These are phyloP conservation scores for Pinus taeda DNA, from an alignment of 75 land plant species.

Conservation along the genomic window DNA sequence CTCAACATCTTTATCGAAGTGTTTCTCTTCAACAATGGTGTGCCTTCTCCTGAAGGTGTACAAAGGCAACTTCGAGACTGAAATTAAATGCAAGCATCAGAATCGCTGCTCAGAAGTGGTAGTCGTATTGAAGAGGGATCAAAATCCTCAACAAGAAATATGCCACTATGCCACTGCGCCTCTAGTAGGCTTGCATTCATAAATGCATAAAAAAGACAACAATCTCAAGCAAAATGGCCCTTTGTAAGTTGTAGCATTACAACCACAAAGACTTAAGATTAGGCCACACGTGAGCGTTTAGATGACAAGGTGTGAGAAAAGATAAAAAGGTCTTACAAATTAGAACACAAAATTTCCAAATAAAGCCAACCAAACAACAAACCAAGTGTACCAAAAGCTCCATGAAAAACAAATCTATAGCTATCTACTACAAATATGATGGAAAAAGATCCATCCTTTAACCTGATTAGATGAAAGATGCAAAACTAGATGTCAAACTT, in stretches of 20 bases:
- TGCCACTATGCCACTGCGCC: too few relatives aligned
- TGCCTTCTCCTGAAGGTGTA: conserved; percentile 45
- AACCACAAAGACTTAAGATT: background rate
- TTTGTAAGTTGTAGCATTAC: too few relatives aligned
- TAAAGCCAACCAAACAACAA: background rate
- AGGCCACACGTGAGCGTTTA: too few relatives aligned
- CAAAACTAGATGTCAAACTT: too few relatives aligned
- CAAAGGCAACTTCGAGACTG: conserved; percentile 72
- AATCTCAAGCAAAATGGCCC: background rate
- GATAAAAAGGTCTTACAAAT: too few relatives aligned
- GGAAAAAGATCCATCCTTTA: background rate
- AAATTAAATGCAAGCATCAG: conserved; percentile 4
- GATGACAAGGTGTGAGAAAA: too few relatives aligned
- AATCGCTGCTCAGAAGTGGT: background rate
- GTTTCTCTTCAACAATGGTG: conserved; percentile 2
- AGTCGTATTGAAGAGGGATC: background rate
- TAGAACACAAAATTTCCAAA: too few relatives aligned
- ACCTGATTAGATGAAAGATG: too few relatives aligned
- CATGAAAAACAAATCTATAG: background rate
- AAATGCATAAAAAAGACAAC: background rate
- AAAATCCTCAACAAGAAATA: too few relatives aligned
- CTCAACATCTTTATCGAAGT: background rate
- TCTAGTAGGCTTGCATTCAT: too few relatives aligned
- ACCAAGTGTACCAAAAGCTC: background rate
- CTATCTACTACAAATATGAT: too few relatives aligned